These are phyloP conservation scores for Penicillium sp. DNA, from an alignment of 2,329 filamentous ascomycete species.

Conservation along the genomic window DNA sequence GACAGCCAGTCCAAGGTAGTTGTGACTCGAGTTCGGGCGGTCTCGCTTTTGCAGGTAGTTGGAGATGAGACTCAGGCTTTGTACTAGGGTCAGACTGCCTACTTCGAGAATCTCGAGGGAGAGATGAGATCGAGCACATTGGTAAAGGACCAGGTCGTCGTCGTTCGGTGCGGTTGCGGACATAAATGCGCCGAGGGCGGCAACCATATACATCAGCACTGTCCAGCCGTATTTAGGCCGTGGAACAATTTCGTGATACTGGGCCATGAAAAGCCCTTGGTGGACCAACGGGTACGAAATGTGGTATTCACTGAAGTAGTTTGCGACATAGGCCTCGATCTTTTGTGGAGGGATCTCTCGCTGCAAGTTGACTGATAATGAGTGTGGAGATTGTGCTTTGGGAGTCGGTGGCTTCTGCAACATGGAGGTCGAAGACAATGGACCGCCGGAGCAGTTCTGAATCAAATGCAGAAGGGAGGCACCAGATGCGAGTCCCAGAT, in stretches of 20 bases:
- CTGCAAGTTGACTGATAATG: not conserved
- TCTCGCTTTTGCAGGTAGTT: constrained; percentile 55
- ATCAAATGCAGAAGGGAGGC: not conserved
- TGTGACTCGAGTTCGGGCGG: constrained; percentile 32
- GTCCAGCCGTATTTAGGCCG: not conserved
- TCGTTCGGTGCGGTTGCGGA: constrained; percentile 1
- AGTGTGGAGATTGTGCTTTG: not conserved
- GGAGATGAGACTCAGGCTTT: constrained; percentile 17
- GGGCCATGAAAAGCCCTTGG: constrained; percentile 2
- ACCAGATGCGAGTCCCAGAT: constrained; percentile 1
- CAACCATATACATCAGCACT: constrained; percentile 3
- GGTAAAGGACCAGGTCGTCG: constrained; percentile 1
- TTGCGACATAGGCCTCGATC: constrained; percentile 1
- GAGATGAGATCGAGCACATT: constrained; percentile 1
- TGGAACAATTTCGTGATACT: constrained; percentile 3
- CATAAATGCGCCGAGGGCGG: constrained; percentile 3
- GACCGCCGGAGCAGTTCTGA: not conserved
- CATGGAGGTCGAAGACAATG: not conserved
- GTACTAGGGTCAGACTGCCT: not conserved
- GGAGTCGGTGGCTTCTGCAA: not conserved
- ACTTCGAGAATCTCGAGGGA: constrained; percentile 4
- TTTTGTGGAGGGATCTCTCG: constrained; percentile 1
- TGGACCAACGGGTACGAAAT: constrained; percentile 1
- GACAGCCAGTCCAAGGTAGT: constrained; percentile 38
- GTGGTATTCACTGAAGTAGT: constrained; percentile 4